Conservation (phyloP, 176 grass and related monocot genomes). For the Carex scoparia region DNA sequence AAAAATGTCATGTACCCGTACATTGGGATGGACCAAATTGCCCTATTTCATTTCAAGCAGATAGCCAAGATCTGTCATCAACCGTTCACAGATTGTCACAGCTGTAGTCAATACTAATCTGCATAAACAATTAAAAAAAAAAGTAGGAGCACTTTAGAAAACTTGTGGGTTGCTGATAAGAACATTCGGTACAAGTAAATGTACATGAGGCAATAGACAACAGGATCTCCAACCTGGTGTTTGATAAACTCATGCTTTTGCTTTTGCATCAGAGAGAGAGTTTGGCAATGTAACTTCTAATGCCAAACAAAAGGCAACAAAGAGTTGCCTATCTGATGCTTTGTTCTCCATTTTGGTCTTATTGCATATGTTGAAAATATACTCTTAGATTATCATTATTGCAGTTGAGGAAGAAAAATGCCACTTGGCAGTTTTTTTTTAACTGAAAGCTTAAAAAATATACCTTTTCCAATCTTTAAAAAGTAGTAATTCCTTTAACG, state of each 20-base stretch:
- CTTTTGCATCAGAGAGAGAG: constrained; percentile 61
- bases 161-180: neutral
- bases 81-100: neutral
- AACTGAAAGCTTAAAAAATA: neutral
- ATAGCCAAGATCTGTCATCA: neutral
- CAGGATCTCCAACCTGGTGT: constrained; percentile 59
- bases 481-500: neutral
- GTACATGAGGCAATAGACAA: constrained; percentile 71
- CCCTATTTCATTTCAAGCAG: neutral
- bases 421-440: neutral
- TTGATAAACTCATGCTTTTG: constrained; percentile 70
- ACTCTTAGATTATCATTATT: neutral
- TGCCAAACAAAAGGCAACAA: constrained; percentile 46
- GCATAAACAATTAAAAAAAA: neutral
- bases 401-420: neutral
- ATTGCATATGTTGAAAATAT: constrained; percentile 1
- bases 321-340: constrained; percentile 45
- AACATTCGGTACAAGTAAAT: constrained; percentile 1
- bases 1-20: neutral
- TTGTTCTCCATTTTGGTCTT: neutral
- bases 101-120: neutral
- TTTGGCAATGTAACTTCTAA: constrained; percentile 39
- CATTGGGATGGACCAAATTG: neutral
- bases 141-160: neutral
- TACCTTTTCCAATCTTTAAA: neutral